Base-by-base conservation (phyloP, 2,329 filamentous ascomycete genomes). In the Verruconis gallopava region DNA sequence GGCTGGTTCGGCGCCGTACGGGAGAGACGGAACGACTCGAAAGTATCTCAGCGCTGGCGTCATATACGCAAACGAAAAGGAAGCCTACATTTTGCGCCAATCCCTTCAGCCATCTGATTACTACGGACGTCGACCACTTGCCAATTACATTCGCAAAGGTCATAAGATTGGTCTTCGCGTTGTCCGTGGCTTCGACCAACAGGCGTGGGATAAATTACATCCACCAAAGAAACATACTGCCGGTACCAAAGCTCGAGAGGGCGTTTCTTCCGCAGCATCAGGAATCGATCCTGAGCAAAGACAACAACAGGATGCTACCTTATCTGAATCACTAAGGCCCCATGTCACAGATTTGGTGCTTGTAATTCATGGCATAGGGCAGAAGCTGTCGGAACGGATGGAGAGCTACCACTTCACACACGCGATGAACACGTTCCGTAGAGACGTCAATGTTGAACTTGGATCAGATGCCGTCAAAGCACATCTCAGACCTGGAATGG, bases 341-440 rank as follows among this genome's bases (percentile, higher is more conserved):
- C 76, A 78, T 46, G 83, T 93, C 4, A 89, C 82, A 1, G 91
- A 98, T 54, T 67, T 98, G 5, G 75, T 96, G 2, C 69, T 98
- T 3, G 85, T 96, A 6, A 83, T 91, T 34, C 91, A 98, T 54
- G 91, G 91, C 2, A 96, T 98, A 48, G 91, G 91, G 0, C 91
- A 98, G 58, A 96, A 98, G 58, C 72, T 96, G 38, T 93, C 88
- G 0, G 86, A 98, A 57, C 73, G 88, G 11, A 85, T 96, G 46
- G 89, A 96, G 59, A 94, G 85, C 51, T 98, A 88, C 53, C 85
- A 96, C 58, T 98, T 98, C 53, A 98, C 91, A 0, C 89, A 96
- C 58, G 84, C 86, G 4, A 89, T 96, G 56, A 96, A 94, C 54
- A 75, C 79, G 0, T 91, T 98, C 51, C 77, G 91, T 11, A 74